These are phyloP conservation scores for Diaporthe destruens DNA, from an alignment of 2,329 filamentous ascomycete species.

Conservation along the genomic window DNA sequence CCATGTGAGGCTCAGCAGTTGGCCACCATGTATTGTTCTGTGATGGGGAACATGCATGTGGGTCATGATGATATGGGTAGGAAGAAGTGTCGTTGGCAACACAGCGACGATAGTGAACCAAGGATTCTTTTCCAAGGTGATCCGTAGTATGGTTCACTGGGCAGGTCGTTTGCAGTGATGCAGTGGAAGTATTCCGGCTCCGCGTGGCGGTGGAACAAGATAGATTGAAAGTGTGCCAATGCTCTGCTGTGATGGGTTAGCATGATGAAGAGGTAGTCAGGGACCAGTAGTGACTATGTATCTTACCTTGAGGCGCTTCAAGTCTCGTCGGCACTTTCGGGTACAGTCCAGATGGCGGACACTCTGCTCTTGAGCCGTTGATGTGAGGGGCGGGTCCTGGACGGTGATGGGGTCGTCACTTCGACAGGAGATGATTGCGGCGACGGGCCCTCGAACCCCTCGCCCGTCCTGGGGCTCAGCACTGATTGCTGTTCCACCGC, in stretches of 20 bases:
- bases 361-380: slow-evolving; percentile 11
- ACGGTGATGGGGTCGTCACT: not conserved
- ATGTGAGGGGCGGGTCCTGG: slow-evolving; percentile 3
- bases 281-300: not conserved
- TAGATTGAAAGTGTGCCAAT: not conserved
- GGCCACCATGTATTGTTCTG: not conserved
- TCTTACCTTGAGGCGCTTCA: slow-evolving; percentile 28
- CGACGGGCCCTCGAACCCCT: not conserved
- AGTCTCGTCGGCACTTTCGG: slow-evolving; percentile 39
- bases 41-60: not conserved
- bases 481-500: not conserved
- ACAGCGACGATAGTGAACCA: not conserved
- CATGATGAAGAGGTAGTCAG: not conserved
- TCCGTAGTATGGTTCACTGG: not conserved
- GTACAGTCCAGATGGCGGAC: slow-evolving; percentile 39
- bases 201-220: not conserved
- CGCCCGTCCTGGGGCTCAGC: not conserved
- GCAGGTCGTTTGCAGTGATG: not conserved
- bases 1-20: not conserved
- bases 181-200: not conserved
- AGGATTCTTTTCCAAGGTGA: not conserved
- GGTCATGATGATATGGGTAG: not conserved
- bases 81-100: not conserved
- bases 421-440: slow-evolving; percentile 9
- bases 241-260: not conserved